Evolutionary conservation across 148 eudicot genomes (phyloP).

Genomic region (Silene latifolia): DNA sequence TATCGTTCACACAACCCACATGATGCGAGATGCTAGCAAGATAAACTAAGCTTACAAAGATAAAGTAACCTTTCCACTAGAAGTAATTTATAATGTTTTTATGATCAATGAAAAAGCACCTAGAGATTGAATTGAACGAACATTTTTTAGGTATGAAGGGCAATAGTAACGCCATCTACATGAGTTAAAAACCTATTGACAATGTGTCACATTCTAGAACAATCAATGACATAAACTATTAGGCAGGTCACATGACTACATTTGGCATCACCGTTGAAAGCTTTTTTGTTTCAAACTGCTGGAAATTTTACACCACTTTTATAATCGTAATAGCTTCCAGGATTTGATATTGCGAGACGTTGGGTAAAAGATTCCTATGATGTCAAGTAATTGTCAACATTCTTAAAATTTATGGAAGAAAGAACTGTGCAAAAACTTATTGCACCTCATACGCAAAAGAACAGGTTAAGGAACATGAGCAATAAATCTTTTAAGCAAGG

Average conservation of each 20-base stretch:
- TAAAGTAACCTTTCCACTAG: neutral
- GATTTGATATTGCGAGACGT: neutral
- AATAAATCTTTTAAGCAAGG: conserved; percentile 1
- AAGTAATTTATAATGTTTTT: neutral
- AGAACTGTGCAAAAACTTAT: neutral
- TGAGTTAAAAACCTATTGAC: neutral
- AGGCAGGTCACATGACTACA: no score
- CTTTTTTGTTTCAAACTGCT: neutral
- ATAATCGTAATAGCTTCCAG: neutral
- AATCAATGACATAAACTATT: no score
- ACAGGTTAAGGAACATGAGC: neutral
- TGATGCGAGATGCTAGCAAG: neutral
- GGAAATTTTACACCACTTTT: neutral
- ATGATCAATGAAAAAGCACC: neutral
- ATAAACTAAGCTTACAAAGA: neutral
- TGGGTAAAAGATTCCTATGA: neutral
- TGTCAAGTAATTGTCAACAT: neutral
- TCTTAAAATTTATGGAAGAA: neutral
- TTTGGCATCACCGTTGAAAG: no score
- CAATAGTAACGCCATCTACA: neutral
- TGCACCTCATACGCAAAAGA: no score
- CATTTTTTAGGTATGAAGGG: neutral
- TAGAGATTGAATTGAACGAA: neutral
- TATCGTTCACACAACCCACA: neutral
- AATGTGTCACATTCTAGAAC: neutral